phyloP scores from a whole-genome alignment of 208 protist genomes.

The Kentomonas sorsogonicus region DNA sequence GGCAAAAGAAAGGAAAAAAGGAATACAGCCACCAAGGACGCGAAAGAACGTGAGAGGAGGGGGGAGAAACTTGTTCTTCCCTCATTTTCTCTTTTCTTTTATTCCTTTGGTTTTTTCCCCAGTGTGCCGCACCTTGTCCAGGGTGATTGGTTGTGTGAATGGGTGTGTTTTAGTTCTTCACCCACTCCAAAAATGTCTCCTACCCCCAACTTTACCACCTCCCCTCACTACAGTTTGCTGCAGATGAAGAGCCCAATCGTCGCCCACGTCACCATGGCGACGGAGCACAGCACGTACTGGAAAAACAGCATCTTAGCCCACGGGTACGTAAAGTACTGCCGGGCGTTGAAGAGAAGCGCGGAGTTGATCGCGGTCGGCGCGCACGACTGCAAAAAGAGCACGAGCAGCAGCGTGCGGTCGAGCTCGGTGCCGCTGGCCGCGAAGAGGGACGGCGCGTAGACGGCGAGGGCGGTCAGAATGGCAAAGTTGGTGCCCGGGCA shows the following conservation, averaged over 20 bases:
- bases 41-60: too few relatives aligned
- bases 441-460: conserved; percentile 48
- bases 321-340: conserved; percentile 54
- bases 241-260: conserved; percentile 39
- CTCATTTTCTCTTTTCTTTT: conserved; percentile 1
- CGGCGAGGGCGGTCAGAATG: conserved; percentile 32
- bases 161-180: not conserved
- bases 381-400: conserved; percentile 58
- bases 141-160: not conserved
- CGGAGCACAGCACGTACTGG: conserved; percentile 57
- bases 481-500: conserved; percentile 46
- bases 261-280: conserved; percentile 60
- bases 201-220: not conserved
- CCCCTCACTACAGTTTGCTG: conserved; percentile 10
- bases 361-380: conserved; percentile 78
- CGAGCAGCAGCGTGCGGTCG: conserved; percentile 64
- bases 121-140: not conserved
- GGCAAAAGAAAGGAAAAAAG: too few relatives aligned
- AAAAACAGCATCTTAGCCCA: conserved; percentile 81
- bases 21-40: too few relatives aligned
- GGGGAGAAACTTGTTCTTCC: too few relatives aligned
- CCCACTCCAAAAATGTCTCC: not conserved
- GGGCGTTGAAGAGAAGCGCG: conserved; percentile 54
- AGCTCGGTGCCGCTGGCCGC: conserved; percentile 21
- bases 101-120: not conserved